These are phyloP conservation scores for Actinomortierella wolfii DNA, from an alignment of 371 early-diverging fungal species.

Conservation along the genomic window DNA sequence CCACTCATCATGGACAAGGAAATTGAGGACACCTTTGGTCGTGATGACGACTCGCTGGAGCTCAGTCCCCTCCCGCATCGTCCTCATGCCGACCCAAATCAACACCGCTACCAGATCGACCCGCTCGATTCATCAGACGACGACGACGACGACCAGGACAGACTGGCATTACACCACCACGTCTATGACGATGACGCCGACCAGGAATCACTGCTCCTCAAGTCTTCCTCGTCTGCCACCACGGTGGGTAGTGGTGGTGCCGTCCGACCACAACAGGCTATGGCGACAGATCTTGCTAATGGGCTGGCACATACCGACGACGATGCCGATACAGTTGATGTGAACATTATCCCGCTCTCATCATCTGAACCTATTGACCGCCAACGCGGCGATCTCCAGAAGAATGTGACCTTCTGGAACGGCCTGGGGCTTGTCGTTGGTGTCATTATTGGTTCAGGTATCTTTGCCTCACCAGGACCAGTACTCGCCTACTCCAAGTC, in stretches of 20 bases:
- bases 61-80: slow-evolving; percentile 22
- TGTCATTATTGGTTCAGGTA: slow-evolving; percentile 85
- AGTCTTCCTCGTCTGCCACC: slow-evolving; percentile 4
- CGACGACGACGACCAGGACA: slow-evolving; percentile 27
- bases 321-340: slow-evolving; percentile 39
- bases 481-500: slow-evolving; percentile 80
- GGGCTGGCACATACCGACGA: slow-evolving; percentile 9
- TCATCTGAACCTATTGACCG: slow-evolving; percentile 63
- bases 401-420: slow-evolving; percentile 70
- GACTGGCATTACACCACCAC: slow-evolving; percentile 19
- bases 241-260: no score
- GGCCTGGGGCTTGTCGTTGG: slow-evolving; percentile 78
- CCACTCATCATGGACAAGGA: slow-evolving; percentile 15
- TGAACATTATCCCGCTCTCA: slow-evolving; percentile 49
- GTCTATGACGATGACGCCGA: slow-evolving; percentile 14
- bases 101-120: slow-evolving; percentile 39
- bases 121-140: slow-evolving; percentile 43
- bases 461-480: slow-evolving; percentile 86
- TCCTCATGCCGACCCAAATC: slow-evolving; percentile 1
- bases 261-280: no score
- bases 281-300: neutral
- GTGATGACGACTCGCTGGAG: slow-evolving; percentile 41
- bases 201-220: slow-evolving; percentile 28
- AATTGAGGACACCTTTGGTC: slow-evolving; percentile 26
- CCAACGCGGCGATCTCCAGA: slow-evolving; percentile 62